Evolutionary conservation across 441 rosid genomes (phyloP).

Genomic region (Bocquillonia castaneifolia): DNA sequence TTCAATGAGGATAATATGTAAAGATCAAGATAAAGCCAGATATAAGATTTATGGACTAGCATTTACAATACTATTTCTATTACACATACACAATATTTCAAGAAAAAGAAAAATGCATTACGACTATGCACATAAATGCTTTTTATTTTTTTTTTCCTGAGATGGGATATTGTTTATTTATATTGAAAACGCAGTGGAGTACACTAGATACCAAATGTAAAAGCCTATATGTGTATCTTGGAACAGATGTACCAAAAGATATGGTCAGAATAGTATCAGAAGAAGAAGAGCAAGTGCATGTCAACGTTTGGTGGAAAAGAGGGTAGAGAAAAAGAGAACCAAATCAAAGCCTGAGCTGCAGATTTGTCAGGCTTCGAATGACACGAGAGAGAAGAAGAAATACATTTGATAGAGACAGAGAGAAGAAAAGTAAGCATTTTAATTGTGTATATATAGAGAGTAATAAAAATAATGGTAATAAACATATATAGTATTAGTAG

Average conservation of each 20-base stretch:
- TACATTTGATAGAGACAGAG: conserved; percentile 30
- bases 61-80: not conserved
- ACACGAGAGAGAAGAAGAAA: conserved; percentile 39
- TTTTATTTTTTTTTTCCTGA: too few species aligned
- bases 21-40: not conserved
- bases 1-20: conserved; percentile 10
- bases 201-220: conserved; percentile 21
- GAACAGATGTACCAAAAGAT: conserved; percentile 48
- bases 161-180: too few species aligned
- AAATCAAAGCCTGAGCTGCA: conserved; percentile 32
- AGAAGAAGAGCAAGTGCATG: conserved; percentile 29
- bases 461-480: conserved; percentile 33
- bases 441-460: conserved; percentile 22
- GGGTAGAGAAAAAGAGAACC: not conserved
- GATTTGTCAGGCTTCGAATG: conserved; percentile 61
- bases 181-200: not conserved
- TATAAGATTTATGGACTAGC: not conserved
- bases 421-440: conserved; percentile 1
- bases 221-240: conserved; percentile 35
- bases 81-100: too few species aligned
- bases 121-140: too few species aligned
- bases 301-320: conserved; percentile 30
- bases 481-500: not conserved
- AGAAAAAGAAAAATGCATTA: too few species aligned
- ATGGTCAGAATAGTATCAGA: conserved; percentile 28